Base-by-base conservation (phyloP, 2,329 filamentous ascomycete genomes). In the Colletotrichum sp. region DNA sequence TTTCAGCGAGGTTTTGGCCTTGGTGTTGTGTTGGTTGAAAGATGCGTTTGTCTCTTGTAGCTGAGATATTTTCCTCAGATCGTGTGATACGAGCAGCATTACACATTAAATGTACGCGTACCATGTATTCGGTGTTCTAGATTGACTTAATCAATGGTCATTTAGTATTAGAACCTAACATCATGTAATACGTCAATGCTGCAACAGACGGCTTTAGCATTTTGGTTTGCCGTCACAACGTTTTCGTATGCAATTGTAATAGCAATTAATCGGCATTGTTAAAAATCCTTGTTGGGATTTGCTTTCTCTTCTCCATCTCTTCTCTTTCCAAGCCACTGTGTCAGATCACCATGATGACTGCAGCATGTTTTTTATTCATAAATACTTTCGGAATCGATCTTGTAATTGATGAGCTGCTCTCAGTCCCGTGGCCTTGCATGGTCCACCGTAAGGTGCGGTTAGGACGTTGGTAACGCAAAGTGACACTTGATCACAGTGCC, bases 161-260 rank as follows among this genome's bases (percentile, higher is more conserved):
- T 0, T 9, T n/a, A 10, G 39, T 44, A n/a, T 10, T 10, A 44
- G 39, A 44, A n/a, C 39, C 8, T 0, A n/a, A 1, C 0, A 44
- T 44, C 8, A n/a, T 44, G 0, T n/a, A 44, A 6, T n/a, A n/a
- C 8, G 39, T 16, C 5, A 5, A 0, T 44, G 8, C 1, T n/a
- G 16, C 1, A n/a, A n/a, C 5, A 10, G 2, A 44, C 0, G 0
- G 9, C 9, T 44, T 1, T 44, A 0, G 0, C 36, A 44, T 44
- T 0, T n/a, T 10, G 16, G 2, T 18, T 44, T 0, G 36, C 16
- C 4, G 8, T 18, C 4, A 16, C 0, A 0, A 0, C 0, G 34
- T 36, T 36, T 16, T 4, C 7, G 0, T 16, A 8, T 8, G 7
- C 4, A 4, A 36, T 36, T 0, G 1, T 36, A 15, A 15, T 7